phyloP scores from a whole-genome alignment of 495 filamentous ascomycete genomes.

The Aspergillus haitiensis region DNA sequence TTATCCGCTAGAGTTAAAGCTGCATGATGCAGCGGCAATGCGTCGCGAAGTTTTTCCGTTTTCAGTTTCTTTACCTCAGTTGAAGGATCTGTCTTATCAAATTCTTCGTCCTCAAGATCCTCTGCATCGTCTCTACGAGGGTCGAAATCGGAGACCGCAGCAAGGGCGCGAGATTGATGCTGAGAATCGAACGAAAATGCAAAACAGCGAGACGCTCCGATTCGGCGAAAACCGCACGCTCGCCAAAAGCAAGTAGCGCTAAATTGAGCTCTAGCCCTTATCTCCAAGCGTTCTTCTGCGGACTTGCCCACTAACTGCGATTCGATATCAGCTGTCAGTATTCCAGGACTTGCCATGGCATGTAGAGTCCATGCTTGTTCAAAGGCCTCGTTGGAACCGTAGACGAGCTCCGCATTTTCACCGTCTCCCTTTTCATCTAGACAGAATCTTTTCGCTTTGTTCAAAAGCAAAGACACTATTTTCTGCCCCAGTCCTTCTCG shows the following conservation, averaged over 20 bases:
- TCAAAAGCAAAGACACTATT: constrained; percentile 22
- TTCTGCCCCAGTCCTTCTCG: constrained; percentile 25
- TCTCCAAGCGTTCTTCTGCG: constrained; percentile 19
- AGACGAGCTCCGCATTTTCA: constrained; percentile 11
- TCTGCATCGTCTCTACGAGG: constrained; percentile 18
- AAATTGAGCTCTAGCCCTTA: constrained; percentile 10
- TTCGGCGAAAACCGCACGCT: constrained; percentile 29
- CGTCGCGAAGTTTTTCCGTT: constrained; percentile 20
- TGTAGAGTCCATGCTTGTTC: constrained; percentile 25
- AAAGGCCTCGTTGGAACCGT: constrained; percentile 20
- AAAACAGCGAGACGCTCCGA: constrained; percentile 30
- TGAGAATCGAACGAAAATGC: constrained; percentile 26
- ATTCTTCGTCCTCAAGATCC: constrained; percentile 24
- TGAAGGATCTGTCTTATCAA: constrained; percentile 11
- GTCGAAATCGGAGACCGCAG: constrained; percentile 25
- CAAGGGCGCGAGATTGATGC: constrained; percentile 24
- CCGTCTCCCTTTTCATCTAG: constrained; percentile 14
- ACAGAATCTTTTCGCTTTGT: constrained; percentile 17
- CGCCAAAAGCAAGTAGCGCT: constrained; percentile 23
- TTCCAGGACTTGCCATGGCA: constrained; percentile 25
- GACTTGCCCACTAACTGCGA: constrained; percentile 22
- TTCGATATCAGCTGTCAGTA: constrained; percentile 24
- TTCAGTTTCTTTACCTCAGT: constrained; percentile 19
- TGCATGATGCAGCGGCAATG: constrained; percentile 26
- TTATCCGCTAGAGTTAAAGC: constrained; percentile 23